These are phyloP conservation scores for Trichosanthes cucumerina DNA, from an alignment of 306 rosid species.

Conservation along the genomic window DNA sequence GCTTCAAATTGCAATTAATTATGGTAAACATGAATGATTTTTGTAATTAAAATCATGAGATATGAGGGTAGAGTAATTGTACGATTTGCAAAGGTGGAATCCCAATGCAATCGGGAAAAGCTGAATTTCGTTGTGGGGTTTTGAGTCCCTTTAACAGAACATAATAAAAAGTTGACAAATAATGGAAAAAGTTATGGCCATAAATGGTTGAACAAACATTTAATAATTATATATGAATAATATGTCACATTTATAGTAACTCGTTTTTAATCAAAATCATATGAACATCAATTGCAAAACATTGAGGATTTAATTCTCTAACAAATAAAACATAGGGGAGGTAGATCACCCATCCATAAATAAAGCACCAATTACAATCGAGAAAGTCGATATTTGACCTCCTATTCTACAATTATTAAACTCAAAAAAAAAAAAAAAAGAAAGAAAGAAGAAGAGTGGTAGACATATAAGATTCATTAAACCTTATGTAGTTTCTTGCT, in stretches of 20 bases:
- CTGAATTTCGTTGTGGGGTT: slow-evolving; percentile 11
- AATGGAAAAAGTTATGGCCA: background rate
- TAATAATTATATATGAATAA: background rate
- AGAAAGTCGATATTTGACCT: too few relatives aligned
- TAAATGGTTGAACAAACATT: background rate
- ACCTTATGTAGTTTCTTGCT: too few relatives aligned
- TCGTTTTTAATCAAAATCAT: background rate
- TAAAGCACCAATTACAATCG: too few relatives aligned
- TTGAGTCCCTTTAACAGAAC: slow-evolving; percentile 13
- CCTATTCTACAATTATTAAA: too few relatives aligned
- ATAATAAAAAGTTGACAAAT: slow-evolving; percentile 3
- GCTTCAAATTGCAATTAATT: background rate
- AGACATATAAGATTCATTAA: too few relatives aligned
- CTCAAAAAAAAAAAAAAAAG: too few relatives aligned
- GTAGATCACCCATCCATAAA: too few relatives aligned
- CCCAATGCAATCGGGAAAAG: slow-evolving; percentile 4
- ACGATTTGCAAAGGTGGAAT: background rate
- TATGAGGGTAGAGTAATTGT: background rate
- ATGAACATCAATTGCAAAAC: background rate
- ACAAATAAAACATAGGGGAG: too few relatives aligned
- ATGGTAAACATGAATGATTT: background rate
- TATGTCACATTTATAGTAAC: background rate
- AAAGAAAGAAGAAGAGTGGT: too few relatives aligned
- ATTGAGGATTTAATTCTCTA: background rate
- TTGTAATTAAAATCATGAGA: background rate